Base-by-base conservation (phyloP, 2,329 filamentous ascomycete species). In the Capronia epimyces region DNA sequence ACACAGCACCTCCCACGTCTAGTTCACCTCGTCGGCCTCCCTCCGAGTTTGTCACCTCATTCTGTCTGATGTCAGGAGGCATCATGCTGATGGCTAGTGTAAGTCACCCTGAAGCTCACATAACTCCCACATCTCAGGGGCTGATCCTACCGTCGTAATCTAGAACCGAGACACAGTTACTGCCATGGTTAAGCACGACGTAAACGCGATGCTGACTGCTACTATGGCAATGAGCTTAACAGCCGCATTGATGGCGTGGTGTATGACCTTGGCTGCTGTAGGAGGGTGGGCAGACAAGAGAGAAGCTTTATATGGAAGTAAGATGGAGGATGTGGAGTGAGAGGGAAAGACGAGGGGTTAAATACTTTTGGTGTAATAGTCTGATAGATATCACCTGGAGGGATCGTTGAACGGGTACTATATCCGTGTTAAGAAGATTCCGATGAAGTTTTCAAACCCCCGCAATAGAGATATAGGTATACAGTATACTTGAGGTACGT, bases 141-240 rank as follows among this genome's bases (percentile, higher is more conserved):
- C 24, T 27, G 24, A 27, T 27, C 5, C 24, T 27, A 10, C 5
- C 24, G 24, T n/a, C 55, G 83, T 78, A 27, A 27, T 27, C 5
- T 10, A 27, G 24, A 83, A 83, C 55, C 76, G 77, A 48, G 86
- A 89, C 60, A 86, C 81, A 0, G 77, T 91, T 8, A 66, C 71
- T 8, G 81, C 80, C 20, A 84, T 91, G 71, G 81, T 86, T 50
- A 74, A 78, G 46, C 81, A 87, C 63, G 67, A 80, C 3, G 71
- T 90, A 6, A 84, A 90, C 62, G 84, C 84, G 54, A 91, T 90
- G 87, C 87, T 90, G 66, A 78, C 87, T 56, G 90, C 89, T 67
- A 90, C 86, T 0, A 77, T 91, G 22, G 84, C 83, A 4, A 84
- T 89, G 78, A 87, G 87, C 1, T 60, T 89, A 1, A 83, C 86